phyloP scores from a whole-genome alignment of 495 filamentous ascomycete genomes.

The Hyaloscypha variabilis region DNA sequence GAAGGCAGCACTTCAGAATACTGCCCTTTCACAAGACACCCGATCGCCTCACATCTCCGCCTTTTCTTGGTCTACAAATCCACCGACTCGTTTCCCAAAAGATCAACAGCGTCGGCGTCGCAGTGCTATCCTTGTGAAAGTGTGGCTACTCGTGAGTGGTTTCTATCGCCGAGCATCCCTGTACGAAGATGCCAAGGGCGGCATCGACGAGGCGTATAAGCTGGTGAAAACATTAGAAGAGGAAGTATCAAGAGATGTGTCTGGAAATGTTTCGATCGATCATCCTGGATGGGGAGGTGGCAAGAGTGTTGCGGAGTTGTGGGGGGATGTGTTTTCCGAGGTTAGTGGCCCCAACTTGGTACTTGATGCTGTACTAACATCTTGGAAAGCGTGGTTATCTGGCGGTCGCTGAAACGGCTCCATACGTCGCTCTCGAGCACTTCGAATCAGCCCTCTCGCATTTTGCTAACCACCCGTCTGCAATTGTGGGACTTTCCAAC shows the following conservation, averaged over 20 bases:
- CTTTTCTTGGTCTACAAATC: slow-evolving; percentile 45
- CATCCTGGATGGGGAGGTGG: slow-evolving; percentile 72
- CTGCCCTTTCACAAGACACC: slow-evolving; percentile 78
- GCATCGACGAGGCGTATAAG: slow-evolving; percentile 79
- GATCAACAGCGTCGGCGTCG: slow-evolving; percentile 58
- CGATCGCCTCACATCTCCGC: slow-evolving; percentile 78
- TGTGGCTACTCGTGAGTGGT: slow-evolving; percentile 87
- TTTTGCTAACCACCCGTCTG: slow-evolving; percentile 74
- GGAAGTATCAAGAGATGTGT: slow-evolving; percentile 54
- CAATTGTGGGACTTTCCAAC: slow-evolving; percentile 80
- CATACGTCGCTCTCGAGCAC: slow-evolving; percentile 66
- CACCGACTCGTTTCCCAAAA: slow-evolving; percentile 51
- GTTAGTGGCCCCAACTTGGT: slow-evolving; percentile 42
- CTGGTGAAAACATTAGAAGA: slow-evolving; percentile 59
- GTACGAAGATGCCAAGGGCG: slow-evolving; percentile 74
- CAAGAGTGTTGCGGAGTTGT: slow-evolving; percentile 76
- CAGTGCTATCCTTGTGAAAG: slow-evolving; percentile 65
- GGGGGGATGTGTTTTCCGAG: slow-evolving; percentile 79
- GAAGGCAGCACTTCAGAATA: slow-evolving; percentile 58
- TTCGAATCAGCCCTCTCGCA: slow-evolving; percentile 82
- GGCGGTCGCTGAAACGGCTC: slow-evolving; percentile 58
- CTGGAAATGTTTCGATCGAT: slow-evolving; percentile 49
- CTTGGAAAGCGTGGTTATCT: slow-evolving; percentile 65
- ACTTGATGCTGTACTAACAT: slow-evolving; percentile 36
- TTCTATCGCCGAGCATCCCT: slow-evolving; percentile 84